A percentile compares a stretch with the other conserved stretches of the same genome.
Evolutionary conservation across 2,329 filamentous ascomycete genomes (phyloP).

Genomic region (Pseudopithomyces maydicus): DNA sequence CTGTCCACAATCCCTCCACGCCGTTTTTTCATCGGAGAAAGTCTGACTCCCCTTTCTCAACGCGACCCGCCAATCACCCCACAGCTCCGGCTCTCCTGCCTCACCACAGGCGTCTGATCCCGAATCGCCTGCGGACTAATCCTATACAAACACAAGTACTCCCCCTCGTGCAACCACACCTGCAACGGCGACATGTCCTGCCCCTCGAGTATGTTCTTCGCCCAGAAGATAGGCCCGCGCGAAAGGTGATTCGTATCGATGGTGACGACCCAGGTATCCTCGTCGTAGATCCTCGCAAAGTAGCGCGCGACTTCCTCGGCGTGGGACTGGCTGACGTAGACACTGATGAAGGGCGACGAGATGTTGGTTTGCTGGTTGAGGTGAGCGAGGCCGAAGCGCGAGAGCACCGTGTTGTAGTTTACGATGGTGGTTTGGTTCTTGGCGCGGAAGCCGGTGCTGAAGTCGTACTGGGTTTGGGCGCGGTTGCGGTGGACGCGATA

Average conservation of each 20-base stretch:
- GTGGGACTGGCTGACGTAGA: slow-evolving; percentile 33
- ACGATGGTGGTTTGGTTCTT: slow-evolving; percentile 44
- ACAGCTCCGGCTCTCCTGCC: slow-evolving; percentile 21
- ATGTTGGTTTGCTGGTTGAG: slow-evolving; percentile 42
- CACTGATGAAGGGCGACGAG: slow-evolving; percentile 40
- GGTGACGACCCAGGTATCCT: slow-evolving; percentile 31
- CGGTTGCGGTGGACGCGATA: slow-evolving; percentile 36
- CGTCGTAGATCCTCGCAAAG: slow-evolving; percentile 24
- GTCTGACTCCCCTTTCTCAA: slow-evolving; percentile 13
- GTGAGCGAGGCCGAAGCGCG: slow-evolving; percentile 36
- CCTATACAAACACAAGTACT: slow-evolving; percentile 43
- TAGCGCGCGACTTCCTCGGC: slow-evolving; percentile 33
- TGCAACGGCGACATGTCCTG: slow-evolving; percentile 7
- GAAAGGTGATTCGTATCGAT: slow-evolving; percentile 39
- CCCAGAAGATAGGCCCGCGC: slow-evolving; percentile 39
- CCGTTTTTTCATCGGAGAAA: not conserved
- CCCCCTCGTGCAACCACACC: slow-evolving; percentile 37
- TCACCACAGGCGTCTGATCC: slow-evolving; percentile 31
- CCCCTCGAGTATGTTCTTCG: slow-evolving; percentile 30
- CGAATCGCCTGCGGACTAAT: slow-evolving; percentile 39
- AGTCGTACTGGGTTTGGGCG: slow-evolving; percentile 38
- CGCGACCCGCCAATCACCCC: slow-evolving; percentile 23
- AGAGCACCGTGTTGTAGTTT: slow-evolving; percentile 26
- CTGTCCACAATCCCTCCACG: not conserved
- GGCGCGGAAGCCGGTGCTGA: slow-evolving; percentile 35